These are phyloP conservation scores for Euphorbia corollata DNA, from an alignment of 441 rosid species.

Conservation along the genomic window DNA sequence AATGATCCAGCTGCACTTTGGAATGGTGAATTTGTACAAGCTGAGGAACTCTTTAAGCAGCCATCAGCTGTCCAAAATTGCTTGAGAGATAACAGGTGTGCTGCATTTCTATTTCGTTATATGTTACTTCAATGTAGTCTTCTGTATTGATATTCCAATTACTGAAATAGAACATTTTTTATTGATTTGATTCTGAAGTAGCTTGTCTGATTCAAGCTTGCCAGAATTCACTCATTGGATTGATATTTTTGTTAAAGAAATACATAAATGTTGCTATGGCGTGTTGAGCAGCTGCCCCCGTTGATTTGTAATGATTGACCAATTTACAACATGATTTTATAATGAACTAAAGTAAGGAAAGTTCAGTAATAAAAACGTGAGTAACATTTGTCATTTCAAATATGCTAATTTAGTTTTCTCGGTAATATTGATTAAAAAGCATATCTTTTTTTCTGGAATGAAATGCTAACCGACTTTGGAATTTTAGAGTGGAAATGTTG, in stretches of 20 bases:
- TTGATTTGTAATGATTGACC: not conserved
- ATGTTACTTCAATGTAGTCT: not conserved
- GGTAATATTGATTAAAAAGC: not conserved
- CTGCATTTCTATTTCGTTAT: not conserved
- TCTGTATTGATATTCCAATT: not conserved
- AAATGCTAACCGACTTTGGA: not conserved
- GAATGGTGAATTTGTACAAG: conserved; percentile 83
- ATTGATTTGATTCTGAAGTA: not conserved
- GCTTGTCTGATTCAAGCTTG: not conserved
- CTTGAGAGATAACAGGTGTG: conserved; percentile 78
- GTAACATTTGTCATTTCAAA: not conserved
- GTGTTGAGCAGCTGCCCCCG: not conserved
- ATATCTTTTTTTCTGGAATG: not conserved
- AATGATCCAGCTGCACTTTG: conserved; percentile 71
- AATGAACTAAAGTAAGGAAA: not conserved
- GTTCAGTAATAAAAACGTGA: not conserved
- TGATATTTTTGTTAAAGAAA: not conserved
- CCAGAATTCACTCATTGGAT: not conserved
- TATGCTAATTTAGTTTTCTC: not conserved
- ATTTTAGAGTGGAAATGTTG: not conserved
- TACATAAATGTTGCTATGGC: not conserved
- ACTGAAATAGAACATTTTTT: not conserved
- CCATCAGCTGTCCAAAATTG: conserved; percentile 51
- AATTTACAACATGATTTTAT: not conserved
- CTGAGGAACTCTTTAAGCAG: conserved; percentile 74